Percentiles rank a stretch among this genome's conserved stretches.
Conservation (phyloP, 2,329 filamentous ascomycete genomes). For the Talaromyces verruculosus region DNA sequence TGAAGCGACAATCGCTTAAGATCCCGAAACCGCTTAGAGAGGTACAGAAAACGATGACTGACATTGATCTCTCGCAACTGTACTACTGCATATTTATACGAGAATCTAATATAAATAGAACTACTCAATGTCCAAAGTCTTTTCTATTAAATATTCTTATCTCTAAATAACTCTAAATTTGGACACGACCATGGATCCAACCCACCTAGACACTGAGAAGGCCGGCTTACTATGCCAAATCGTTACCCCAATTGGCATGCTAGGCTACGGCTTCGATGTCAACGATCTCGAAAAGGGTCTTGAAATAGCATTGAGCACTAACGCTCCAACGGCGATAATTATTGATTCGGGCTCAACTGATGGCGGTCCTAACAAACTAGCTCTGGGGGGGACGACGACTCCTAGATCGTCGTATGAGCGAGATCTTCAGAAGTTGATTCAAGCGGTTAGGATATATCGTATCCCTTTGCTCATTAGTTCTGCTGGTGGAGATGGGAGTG, state of each 20-base stretch:
- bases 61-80: background rate
- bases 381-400: slow-evolving; percentile 35
- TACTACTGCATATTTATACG: background rate
- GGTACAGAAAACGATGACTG: too few species aligned
- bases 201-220: background rate
- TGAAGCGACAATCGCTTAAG: too few species aligned
- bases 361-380: slow-evolving; percentile 30
- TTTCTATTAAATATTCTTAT: background rate
- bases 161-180: background rate
- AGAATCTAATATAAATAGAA: too few species aligned
- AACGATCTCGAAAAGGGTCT: slow-evolving; percentile 44
- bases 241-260: slow-evolving; percentile 50
- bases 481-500: background rate
- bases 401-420: slow-evolving; percentile 42
- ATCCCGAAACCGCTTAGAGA: too few species aligned
- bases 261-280: slow-evolving; percentile 49
- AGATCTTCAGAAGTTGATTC: slow-evolving; percentile 45
- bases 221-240: slow-evolving; percentile 25
- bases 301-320: slow-evolving; percentile 26
- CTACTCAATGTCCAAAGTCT: background rate
- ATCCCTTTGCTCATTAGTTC: slow-evolving; percentile 37
- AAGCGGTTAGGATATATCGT: slow-evolving; percentile 34
- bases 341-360: slow-evolving; percentile 34
- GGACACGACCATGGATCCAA: background rate
- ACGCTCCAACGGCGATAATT: slow-evolving; percentile 26